Base-by-base conservation (phyloP, 1,139 yeast genomes). In the Suhomyces ambrosiae region DNA sequence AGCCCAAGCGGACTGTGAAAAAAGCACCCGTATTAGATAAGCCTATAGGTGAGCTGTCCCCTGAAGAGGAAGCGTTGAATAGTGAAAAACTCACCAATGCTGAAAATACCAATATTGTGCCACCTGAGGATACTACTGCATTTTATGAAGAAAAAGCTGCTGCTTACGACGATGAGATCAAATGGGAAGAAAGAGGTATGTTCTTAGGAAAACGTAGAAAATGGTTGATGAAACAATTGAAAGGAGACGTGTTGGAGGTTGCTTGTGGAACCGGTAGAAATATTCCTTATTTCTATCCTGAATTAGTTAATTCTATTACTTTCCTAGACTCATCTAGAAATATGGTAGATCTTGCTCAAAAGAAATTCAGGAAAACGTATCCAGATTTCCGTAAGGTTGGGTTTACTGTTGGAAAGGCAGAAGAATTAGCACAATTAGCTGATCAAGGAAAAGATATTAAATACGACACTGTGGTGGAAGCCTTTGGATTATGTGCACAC, bases 191-290 rank as follows among this genome's bases (percentile, higher is more conserved):
- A 57, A 65, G 82, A 37, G 77, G 87, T 35, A 80, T 94, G 44
- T 74, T 86, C 32, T 79, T 92, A 76, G 95, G 96, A 29, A 74
- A 77, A 48, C 80, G 89, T 63, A 77, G 99, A 52, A 80, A 80
- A 50, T 85, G 95, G 86, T 65, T 88, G 33, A 85, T 86, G 88
- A 76, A 73, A 33, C 85, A 87, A 45, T 76, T 86, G 35, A 63
- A 69, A 42, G 97, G 97, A 19, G 96, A 89, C 56, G 97, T 89
- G 1, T 67, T 92, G 42, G 98, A 94, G 61, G 92, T 90, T 12
- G 85, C 97, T 0, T 87, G 96, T 56, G 98, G 98, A 39, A 92
- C 98, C 0, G 98, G 98, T 4, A 76, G 98, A 59, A 92, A 92
- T 56, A 75, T 90, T 43, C 81, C 85, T 32, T 89, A 84, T 57